Percentiles rank a stretch among this genome's conserved stretches.
Conservation (phyloP, 208 protist genomes). For the Porcisia deanei region DNA sequence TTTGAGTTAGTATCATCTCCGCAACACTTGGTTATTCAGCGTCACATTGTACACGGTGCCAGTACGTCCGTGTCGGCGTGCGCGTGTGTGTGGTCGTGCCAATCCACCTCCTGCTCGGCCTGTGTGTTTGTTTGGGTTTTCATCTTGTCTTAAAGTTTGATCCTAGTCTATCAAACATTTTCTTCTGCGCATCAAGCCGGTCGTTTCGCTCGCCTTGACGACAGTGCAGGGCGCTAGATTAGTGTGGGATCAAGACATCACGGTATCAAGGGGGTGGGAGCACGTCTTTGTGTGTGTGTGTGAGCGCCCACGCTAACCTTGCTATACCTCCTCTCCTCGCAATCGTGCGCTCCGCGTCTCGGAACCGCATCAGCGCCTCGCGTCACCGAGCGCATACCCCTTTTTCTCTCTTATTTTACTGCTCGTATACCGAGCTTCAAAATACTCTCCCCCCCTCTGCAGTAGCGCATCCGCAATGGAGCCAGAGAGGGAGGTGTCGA, state of each 20-base stretch:
- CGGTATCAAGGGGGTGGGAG: too few species aligned
- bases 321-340: too few species aligned
- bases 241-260: too few species aligned
- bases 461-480: slow-evolving; percentile 9
- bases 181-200: neutral
- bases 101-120: neutral
- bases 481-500: slow-evolving; percentile 29
- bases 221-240: too few species aligned
- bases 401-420: neutral
- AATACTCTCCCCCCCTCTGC: neutral
- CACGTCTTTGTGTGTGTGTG: too few species aligned
- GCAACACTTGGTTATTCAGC: too few species aligned
- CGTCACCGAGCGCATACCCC: neutral
- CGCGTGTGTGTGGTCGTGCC: neutral
- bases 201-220: too few species aligned
- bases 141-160: neutral
- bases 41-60: too few species aligned
- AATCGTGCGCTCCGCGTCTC: neutral
- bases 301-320: too few species aligned
- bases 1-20: too few species aligned
- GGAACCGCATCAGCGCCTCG: neutral
- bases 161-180: neutral
- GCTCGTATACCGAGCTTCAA: neutral
- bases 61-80: neutral
- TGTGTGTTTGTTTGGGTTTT: neutral